Conservation (phyloP, 2,329 filamentous ascomycete species). For the Pseudogymnoascus sp. region DNA sequence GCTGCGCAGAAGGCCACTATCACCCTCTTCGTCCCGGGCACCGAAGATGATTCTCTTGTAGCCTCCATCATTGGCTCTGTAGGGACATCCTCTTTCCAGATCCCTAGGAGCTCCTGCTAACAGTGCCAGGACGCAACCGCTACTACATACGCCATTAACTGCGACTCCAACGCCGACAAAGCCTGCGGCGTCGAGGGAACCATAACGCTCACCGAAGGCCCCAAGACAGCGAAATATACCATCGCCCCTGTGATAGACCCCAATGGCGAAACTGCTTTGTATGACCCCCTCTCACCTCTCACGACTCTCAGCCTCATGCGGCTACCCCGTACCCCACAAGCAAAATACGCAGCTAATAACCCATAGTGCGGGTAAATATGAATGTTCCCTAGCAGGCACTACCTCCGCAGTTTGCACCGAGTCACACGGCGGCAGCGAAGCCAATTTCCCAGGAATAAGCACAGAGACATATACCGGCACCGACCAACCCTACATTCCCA, state of each 20-base stretch:
- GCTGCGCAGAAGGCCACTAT: constrained; percentile 18
- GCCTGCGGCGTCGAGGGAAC: constrained; percentile 14
- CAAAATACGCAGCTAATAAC: background rate
- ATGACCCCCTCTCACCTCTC: background rate
- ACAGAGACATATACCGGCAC: constrained; percentile 17
- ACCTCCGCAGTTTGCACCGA: constrained; percentile 19
- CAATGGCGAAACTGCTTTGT: constrained; percentile 15
- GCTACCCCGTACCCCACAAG: background rate
- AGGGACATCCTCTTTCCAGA: background rate
- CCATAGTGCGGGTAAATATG: constrained; percentile 15
- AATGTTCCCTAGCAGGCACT: constrained; percentile 19
- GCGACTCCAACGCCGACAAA: constrained; percentile 11
- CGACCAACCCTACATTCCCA: constrained; percentile 16
- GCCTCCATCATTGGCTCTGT: constrained; percentile 18
- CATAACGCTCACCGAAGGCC: constrained; percentile 19
- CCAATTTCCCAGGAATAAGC: constrained; percentile 18
- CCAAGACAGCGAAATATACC: constrained; percentile 17
- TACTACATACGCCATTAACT: constrained; percentile 21
- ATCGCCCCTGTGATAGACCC: constrained; percentile 12
- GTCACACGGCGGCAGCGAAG: constrained; percentile 17
- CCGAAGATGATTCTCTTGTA: constrained; percentile 17
- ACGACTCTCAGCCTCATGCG: background rate
- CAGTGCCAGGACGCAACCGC: constrained; percentile 17
- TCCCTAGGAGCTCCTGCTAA: background rate
- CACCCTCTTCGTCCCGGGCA: constrained; percentile 18